phyloP scores from a whole-genome alignment of 768 basidiomycete genomes.

The Termitomyces sp. region DNA sequence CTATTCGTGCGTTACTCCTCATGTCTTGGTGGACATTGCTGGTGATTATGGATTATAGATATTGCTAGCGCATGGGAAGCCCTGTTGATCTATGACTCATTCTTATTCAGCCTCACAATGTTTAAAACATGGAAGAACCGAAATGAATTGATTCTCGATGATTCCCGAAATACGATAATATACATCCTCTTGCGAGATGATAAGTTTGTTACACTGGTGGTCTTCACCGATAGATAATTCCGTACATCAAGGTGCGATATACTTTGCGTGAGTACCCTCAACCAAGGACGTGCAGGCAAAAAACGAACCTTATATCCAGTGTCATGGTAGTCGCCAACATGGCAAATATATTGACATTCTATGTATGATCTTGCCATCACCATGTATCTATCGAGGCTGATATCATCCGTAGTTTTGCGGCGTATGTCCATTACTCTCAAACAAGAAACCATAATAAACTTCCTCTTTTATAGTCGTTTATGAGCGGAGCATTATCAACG shows the following conservation, averaged over 20 bases:
- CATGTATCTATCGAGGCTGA: background rate
- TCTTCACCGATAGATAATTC: background rate
- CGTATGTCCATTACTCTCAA: background rate
- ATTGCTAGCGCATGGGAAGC: conserved; percentile 43
- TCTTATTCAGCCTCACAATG: conserved; percentile 45
- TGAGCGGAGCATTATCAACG: background rate
- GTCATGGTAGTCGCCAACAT: conserved; percentile 32
- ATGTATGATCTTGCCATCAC: background rate
- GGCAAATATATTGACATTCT: background rate
- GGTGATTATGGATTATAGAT: conserved; percentile 14
- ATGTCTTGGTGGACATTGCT: background rate
- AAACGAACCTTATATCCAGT: conserved; percentile 19
- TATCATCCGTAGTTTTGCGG: background rate
- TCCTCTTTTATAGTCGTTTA: background rate
- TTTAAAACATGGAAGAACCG: conserved; percentile 35
- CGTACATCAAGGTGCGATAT: conserved; percentile 39
- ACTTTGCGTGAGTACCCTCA: conserved; percentile 40
- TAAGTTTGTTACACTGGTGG: conserved; percentile 14
- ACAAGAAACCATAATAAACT: background rate
- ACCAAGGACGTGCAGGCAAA: background rate
- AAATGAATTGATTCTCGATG: conserved; percentile 19
- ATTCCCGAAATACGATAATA: conserved; percentile 25
- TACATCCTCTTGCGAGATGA: conserved; percentile 45
- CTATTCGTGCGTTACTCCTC: background rate
- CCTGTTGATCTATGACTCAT: conserved; percentile 40